A percentile compares a stretch with the other conserved stretches of the same genome.
These are phyloP conservation scores for Hortiboletus campestris DNA, from an alignment of 768 basidiomycete genomes.

Conservation along the genomic window DNA sequence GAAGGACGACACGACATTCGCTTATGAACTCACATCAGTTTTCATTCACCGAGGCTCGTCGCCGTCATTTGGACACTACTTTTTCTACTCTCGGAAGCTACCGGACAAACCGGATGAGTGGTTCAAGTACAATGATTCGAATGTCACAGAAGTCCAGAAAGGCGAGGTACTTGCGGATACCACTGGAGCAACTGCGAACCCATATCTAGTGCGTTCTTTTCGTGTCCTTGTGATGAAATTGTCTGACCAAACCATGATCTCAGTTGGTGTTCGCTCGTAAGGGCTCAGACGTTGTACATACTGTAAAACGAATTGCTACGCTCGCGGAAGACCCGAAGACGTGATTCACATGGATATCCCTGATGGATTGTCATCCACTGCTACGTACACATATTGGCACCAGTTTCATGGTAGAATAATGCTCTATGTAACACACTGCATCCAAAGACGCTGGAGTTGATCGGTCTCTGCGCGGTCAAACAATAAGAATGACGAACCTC, in stretches of 20 bases:
- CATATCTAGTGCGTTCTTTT: slow-evolving; percentile 67
- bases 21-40: slow-evolving; percentile 91
- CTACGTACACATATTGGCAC: slow-evolving; percentile 10
- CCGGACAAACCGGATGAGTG: slow-evolving; percentile 79
- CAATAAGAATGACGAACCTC: slow-evolving; percentile 13
- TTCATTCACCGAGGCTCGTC: slow-evolving; percentile 92
- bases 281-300: slow-evolving; percentile 75
- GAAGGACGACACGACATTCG: slow-evolving; percentile 60
- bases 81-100: slow-evolving; percentile 89
- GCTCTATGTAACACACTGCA: slow-evolving; percentile 8
- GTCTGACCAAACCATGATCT: slow-evolving; percentile 4
- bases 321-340: slow-evolving; percentile 28
- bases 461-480: neutral
- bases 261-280: slow-evolving; percentile 85
- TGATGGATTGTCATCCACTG: slow-evolving; percentile 18
- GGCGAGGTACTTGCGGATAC: slow-evolving; percentile 87
- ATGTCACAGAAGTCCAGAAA: slow-evolving; percentile 71
- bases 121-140: slow-evolving; percentile 97
- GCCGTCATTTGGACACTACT: slow-evolving; percentile 91
- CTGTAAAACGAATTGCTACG: slow-evolving; percentile 62
- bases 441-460: neutral
- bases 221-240: slow-evolving; percentile 1
- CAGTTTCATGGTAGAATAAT: slow-evolving; percentile 12
- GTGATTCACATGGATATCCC: slow-evolving; percentile 30
- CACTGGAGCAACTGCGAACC: slow-evolving; percentile 87